Evolutionary conservation across 2,329 filamentous ascomycete genomes (phyloP), one percentile per base, ranked within the genome.

Genomic region (Chrysoporthe puriensis): DNA sequence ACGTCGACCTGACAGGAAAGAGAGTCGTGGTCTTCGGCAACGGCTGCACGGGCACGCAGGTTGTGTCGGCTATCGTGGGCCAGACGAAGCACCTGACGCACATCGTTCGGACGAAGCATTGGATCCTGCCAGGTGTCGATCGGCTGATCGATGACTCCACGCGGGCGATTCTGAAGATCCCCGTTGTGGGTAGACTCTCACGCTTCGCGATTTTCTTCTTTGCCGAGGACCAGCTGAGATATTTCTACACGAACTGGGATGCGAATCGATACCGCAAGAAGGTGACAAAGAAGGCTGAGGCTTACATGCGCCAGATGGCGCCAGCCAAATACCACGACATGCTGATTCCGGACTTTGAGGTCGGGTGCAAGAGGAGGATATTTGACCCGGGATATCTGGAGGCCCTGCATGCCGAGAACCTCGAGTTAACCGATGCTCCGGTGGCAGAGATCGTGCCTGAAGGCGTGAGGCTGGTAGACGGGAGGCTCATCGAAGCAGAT

Each of bases 361-460:
- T 90, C 16, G 87, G 88, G 1, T 90, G 88, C 77, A 91, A 90
- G 77, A 79, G 89, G n/a, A 81, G 87, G 16, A 84, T 91, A 65
- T 85, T 85, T 64, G 87, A 90, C 68, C 80, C 82, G 2, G 80
- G 79, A 1, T 91, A 89, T 79, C 81, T 88, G 26, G 72, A 79
- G 16, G 79, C 81, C 52, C 76, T 91, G 48, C 79, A 87, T 48
- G 76, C 83, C 3, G 76, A 82, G 0, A 87, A 87, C 8, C 40
- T 82, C 7, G 76, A 73, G 1, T 60, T 81, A 63, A 86, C 84
- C 0, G 83, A 85, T 0, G 81, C 84, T 34, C 79, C 80, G 1
- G 77, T 86, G 8, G 79, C 78, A 0, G 80, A 82, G 14, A 79
- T 90, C 14, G 80, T 86, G 1, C 73, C 77, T 0, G 67, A 78